phyloP scores from a whole-genome alignment of 768 basidiomycete species.

The Xerocomus potaroensis region DNA sequence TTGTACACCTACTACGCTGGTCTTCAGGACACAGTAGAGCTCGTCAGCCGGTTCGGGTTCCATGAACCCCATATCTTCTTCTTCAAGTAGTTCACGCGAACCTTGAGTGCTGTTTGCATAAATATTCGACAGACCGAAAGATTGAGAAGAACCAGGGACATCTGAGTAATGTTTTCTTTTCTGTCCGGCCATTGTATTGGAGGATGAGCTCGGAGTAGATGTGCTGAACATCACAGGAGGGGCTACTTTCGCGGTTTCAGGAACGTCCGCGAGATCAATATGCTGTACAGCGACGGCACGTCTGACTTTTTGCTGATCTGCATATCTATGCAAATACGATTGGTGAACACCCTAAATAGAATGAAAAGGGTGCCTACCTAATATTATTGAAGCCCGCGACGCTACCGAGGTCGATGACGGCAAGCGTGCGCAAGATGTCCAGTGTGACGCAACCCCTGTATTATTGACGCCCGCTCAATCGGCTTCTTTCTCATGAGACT shows the following conservation, averaged over 20 bases:
- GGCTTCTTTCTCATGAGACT: constrained; percentile 14
- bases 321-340: constrained; percentile 33
- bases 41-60: constrained; percentile 60
- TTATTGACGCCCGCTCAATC: constrained; percentile 5
- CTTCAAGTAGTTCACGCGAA: constrained; percentile 18
- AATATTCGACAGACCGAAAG: constrained; percentile 11
- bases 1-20: constrained; percentile 77
- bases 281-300: constrained; percentile 50
- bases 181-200: constrained; percentile 20
- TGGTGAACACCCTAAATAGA: background rate
- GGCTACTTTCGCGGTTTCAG: constrained; percentile 37
- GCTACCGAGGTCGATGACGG: constrained; percentile 36
- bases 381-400: constrained; percentile 51
- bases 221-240: background rate
- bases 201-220: background rate
- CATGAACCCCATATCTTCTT: constrained; percentile 39
- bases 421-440: constrained; percentile 48
- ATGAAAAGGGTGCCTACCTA: constrained; percentile 35
- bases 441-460: constrained; percentile 70
- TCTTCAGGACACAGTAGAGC: constrained; percentile 53
- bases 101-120: constrained; percentile 15
- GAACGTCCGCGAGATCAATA: constrained; percentile 57
- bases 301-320: constrained; percentile 62
- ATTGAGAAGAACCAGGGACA: constrained; percentile 15
- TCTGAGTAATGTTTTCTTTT: constrained; percentile 43